These are phyloP conservation scores for Schwanniomyces occidentalis DNA, from an alignment of 805 yeast genomes.

Conservation along the genomic window DNA sequence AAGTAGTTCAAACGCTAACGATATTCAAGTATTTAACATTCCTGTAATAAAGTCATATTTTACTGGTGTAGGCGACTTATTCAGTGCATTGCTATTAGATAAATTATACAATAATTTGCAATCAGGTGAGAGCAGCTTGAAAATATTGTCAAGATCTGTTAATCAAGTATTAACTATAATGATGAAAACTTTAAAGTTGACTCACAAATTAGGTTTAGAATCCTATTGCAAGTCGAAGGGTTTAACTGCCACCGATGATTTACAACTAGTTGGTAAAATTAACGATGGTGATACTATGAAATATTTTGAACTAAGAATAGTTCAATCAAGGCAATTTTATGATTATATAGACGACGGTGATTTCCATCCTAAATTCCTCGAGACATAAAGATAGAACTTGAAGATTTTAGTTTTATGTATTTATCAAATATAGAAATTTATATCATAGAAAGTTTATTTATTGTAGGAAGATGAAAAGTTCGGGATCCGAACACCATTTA, in stretches of 20 bases:
- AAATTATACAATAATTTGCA: constrained; percentile 40
- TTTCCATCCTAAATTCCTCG: constrained; percentile 11
- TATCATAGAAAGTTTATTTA: no score
- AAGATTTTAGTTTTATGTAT: no score
- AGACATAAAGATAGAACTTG: no score
- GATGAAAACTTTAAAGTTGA: constrained; percentile 49
- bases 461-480: no score
- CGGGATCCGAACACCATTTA: no score
- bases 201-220: constrained; percentile 40
- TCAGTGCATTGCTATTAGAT: constrained; percentile 76
- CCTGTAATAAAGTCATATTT: constrained; percentile 76
- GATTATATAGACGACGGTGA: constrained; percentile 25
- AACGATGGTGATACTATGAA: constrained; percentile 64
- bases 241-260: constrained; percentile 2
- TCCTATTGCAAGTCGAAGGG: constrained; percentile 28
- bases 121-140: constrained; percentile 4
- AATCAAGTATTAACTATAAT: constrained; percentile 59
- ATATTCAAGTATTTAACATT: constrained; percentile 43
- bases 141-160: constrained; percentile 37
- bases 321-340: constrained; percentile 54
- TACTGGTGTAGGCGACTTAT: constrained; percentile 93
- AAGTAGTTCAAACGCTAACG: constrained; percentile 8
- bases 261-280: constrained; percentile 41
- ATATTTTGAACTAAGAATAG: constrained; percentile 67
- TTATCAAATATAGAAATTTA: no score